Conservation (phyloP, 805 yeast species). For the Metschnikowia borealis region DNA sequence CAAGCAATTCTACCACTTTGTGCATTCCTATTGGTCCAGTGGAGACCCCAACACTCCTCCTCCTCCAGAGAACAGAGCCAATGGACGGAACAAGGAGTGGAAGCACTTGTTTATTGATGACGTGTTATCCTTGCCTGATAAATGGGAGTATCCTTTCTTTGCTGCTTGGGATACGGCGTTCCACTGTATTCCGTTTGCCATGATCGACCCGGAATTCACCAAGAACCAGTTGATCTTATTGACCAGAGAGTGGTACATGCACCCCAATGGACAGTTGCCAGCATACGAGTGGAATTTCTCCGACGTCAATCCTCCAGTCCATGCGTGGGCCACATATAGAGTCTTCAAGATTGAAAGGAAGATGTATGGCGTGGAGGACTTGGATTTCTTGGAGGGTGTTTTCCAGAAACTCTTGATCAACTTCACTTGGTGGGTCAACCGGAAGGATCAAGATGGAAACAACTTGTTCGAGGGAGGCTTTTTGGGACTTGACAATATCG, state of each 20-base stretch:
- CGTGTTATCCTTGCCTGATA: slow-evolving; percentile 84
- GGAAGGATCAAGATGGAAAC: slow-evolving; percentile 81
- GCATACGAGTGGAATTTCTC: slow-evolving; percentile 96
- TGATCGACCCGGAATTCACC: slow-evolving; percentile 91
- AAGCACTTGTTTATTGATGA: slow-evolving; percentile 84
- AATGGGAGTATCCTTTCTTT: slow-evolving; percentile 94
- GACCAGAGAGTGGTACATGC: slow-evolving; percentile 96
- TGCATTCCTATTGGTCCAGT: slow-evolving; percentile 79
- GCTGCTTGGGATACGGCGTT: slow-evolving; percentile 98
- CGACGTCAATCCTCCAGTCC: slow-evolving; percentile 97
- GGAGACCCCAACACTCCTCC: slow-evolving; percentile 78
- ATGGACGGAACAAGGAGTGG: slow-evolving; percentile 89
- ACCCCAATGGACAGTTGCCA: slow-evolving; percentile 96
- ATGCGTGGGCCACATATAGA: slow-evolving; percentile 91
- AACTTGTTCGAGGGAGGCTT: slow-evolving; percentile 94
- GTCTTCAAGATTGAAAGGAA: slow-evolving; percentile 84
- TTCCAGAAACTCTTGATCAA: slow-evolving; percentile 86
- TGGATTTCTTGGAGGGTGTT: slow-evolving; percentile 82
- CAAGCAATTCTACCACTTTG: slow-evolving; percentile 83
- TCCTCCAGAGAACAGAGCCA: slow-evolving; percentile 77
- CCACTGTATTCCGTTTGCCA: slow-evolving; percentile 88
- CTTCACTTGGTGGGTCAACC: slow-evolving; percentile 97
- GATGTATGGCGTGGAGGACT: slow-evolving; percentile 76
- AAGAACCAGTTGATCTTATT: slow-evolving; percentile 80
- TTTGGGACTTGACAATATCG: slow-evolving; percentile 88